Evolutionary conservation across 1,284 basidiomycete genomes (phyloP), one percentile per base, ranked within the genome.

Genomic region (Tilletia horrida): DNA sequence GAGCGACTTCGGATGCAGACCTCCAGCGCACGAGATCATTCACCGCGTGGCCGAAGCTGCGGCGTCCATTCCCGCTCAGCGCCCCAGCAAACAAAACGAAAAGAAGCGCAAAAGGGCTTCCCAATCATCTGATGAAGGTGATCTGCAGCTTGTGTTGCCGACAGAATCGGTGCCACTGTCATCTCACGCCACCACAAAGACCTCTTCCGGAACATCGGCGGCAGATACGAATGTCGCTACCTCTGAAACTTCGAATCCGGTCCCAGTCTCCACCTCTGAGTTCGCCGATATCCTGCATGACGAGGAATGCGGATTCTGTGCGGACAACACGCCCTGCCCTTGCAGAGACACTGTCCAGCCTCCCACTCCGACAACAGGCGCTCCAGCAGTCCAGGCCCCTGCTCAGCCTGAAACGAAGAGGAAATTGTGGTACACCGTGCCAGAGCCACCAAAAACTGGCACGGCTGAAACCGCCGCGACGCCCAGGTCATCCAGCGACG

Each of bases 291-390:
- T 73, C 4, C 64, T 64, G 1, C 62, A 75, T 23, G 73, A 70
- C 8, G 67, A 73, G 6, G 77, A 76, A 27, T 79, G 77, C 44
- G 76, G 76, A 2, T 79, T 79, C 63, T 79, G 77, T 65, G 73
- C 74, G 9, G 77, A 77, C 59, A 72, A 68, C 7, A 68, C 65
- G 0, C 71, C 73, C 3, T 79, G 77, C 44, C 76, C 76, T 2
- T 79, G 77, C 52, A 68, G 74, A 3, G 77, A 68, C 35, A 52
- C 68, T 21, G 25, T 29, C 18, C 47, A 14, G 3, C 40, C 45
- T 14, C 43, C 14, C 18, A 23, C 48, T 21, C 23, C 44, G 1
- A 8, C 63, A 47, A 35, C 61, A 2, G 40, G 8, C 52, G 27
- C 29, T 13, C 42, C 13, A 43, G 25, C 16, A 23, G 55, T 40